Percentiles rank a stretch among this genome's conserved stretches.
These are phyloP conservation scores for Aspergillus ostianus DNA, from an alignment of 495 filamentous ascomycete species.

Conservation along the genomic window DNA sequence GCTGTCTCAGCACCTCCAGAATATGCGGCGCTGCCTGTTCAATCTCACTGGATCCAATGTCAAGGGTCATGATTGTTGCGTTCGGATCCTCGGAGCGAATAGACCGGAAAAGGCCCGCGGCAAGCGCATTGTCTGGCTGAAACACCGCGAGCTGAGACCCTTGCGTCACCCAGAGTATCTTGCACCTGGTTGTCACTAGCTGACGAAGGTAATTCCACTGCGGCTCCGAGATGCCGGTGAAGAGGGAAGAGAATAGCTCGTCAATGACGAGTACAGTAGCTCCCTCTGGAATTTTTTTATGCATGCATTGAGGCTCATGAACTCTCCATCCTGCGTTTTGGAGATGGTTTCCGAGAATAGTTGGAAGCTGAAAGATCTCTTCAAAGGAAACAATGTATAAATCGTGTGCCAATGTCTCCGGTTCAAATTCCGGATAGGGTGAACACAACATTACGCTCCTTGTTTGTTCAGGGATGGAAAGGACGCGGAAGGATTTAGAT, in stretches of 20 bases:
- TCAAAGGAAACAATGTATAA: slow-evolving; percentile 6
- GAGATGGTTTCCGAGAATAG: background rate
- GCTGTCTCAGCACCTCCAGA: background rate
- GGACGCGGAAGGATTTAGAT: background rate
- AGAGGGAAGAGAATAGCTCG: slow-evolving; percentile 1
- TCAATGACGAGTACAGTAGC: background rate
- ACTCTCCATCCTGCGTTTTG: background rate
- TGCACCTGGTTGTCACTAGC: background rate
- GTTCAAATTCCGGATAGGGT: background rate
- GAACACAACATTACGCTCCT: background rate
- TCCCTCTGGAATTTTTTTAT: background rate
- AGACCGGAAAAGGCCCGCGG: slow-evolving; percentile 1
- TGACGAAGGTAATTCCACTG: slow-evolving; percentile 6
- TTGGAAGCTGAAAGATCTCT: background rate
- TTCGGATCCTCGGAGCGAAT: slow-evolving; percentile 4
- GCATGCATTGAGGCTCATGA: background rate
- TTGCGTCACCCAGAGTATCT: slow-evolving; percentile 4
- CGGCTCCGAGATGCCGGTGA: background rate
- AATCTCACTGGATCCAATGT: background rate
- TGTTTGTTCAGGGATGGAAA: background rate
- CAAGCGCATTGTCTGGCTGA: slow-evolving; percentile 5
- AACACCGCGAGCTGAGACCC: background rate
- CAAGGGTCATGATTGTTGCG: slow-evolving; percentile 1
- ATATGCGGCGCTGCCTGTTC: background rate
- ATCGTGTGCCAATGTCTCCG: background rate